Percentiles rank a stretch among this genome's conserved stretches.
Evolutionary conservation across 257 asterid species (phyloP).

Genomic region (Parsonsia alboflavescens): DNA sequence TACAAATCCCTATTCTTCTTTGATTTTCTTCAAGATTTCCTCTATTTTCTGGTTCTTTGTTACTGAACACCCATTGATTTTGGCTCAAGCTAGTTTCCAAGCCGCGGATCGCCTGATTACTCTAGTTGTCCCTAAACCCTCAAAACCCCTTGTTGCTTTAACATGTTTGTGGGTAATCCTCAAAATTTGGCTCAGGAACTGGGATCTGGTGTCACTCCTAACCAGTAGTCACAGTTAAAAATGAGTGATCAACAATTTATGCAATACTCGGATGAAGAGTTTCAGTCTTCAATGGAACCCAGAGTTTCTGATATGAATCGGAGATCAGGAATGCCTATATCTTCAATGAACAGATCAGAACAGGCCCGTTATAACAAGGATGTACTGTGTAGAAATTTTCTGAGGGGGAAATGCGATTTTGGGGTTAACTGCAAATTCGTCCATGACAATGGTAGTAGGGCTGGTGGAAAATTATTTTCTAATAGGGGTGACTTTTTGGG

Average conservation of each 20-base stretch:
- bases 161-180: background rate
- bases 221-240: background rate
- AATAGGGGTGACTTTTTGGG: background rate
- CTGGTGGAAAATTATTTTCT: background rate
- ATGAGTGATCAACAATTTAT: constrained; percentile 1
- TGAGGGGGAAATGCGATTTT: constrained; percentile 31
- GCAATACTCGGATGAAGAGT: background rate
- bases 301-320: constrained; percentile 10
- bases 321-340: constrained; percentile 7
- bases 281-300: constrained; percentile 20
- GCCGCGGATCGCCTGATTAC: background rate
- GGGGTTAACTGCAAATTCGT: constrained; percentile 39
- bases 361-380: constrained; percentile 12
- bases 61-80: background rate
- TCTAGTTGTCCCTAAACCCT: background rate
- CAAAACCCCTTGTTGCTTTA: background rate
- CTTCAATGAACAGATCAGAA: constrained; percentile 20
- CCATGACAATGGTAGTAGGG: constrained; percentile 25
- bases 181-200: background rate
- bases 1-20: background rate
- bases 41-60: background rate
- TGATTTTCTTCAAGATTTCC: background rate
- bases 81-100: background rate
- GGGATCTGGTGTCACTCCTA: background rate
- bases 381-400: constrained; percentile 32